Evolutionary conservation across 805 yeast species (phyloP), one percentile per base, ranked within the genome.

Genomic region (Kluyveromyces aestuarii): DNA sequence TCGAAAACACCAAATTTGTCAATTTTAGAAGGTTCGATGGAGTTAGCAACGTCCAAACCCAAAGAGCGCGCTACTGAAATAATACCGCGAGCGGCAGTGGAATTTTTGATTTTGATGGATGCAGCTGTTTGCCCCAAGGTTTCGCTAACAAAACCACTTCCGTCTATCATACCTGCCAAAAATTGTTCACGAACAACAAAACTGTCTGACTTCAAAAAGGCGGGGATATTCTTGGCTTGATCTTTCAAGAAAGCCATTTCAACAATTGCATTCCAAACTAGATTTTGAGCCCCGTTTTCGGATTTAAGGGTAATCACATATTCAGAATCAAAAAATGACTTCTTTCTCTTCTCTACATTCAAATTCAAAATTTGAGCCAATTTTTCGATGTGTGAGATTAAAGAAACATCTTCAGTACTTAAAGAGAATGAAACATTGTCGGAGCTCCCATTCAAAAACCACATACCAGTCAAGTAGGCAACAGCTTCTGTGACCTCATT

Each of bases 141-240:
- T 9, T 40, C 47, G 45, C 48, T 42, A 36, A 64, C 63, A 37
- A 41, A 37, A 43, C 74, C 73, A 44, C 57, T 52, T n/a, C 70
- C 51, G 45, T 71, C 76, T 54, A 71, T 52, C 25, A 73, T 52
- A 65, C 75, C 76, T 45, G 75, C 75, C 44, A 73, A 43, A 51
- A 67, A 69, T n/a, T 55, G 49, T 59, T 72, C 76, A 59, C 77
- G 70, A 45, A 68, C 67, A 8, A 49, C 55, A 37, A 71, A 54
- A 33, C 59, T 49, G 43, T 70, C 76, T 47, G 55, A 44, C 14
- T 59, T 50, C 30, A 71, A 53, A 35, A 48, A 52, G 3, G 41
- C 13, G 45, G 75, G 74, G 50, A 72, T 60, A 43, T 39, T 27
- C 52, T 66, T 63, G 48, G 52, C 39, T 27, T 44, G 44, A 25